A percentile compares a stretch with the other conserved stretches of the same genome.
phyloP scores from a whole-genome alignment of 1,284 basidiomycete species.

The Coniophora puteana region DNA sequence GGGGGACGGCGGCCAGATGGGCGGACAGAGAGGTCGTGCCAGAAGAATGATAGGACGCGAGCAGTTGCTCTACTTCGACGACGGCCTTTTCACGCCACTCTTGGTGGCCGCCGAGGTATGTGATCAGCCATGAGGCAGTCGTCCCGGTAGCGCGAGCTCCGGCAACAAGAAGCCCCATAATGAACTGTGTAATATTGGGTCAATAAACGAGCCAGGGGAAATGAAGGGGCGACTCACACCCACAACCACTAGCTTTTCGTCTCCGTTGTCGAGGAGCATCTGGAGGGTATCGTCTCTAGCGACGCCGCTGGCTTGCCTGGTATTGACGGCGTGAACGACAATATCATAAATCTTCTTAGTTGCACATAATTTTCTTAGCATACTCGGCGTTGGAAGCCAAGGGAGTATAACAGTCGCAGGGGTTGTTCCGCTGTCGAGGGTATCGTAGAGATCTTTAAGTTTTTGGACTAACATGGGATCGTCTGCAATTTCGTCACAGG shows the following conservation, averaged over 20 bases:
- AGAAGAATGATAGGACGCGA: constrained; percentile 41
- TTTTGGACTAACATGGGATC: constrained; percentile 54
- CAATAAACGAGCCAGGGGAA: constrained; percentile 16
- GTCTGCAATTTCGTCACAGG: constrained; percentile 64
- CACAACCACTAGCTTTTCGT: constrained; percentile 62
- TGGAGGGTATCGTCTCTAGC: constrained; percentile 64
- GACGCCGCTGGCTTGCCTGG: constrained; percentile 50
- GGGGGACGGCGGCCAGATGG: constrained; percentile 53
- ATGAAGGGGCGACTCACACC: constrained; percentile 45
- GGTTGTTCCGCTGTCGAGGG: constrained; percentile 62
- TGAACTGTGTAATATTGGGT: constrained; percentile 52
- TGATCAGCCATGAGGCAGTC: constrained; percentile 71
- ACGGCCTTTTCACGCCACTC: constrained; percentile 58
- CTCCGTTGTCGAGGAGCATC: constrained; percentile 62
- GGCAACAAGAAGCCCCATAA: constrained; percentile 73
- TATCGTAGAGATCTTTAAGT: constrained; percentile 60
- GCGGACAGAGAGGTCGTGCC: constrained; percentile 35
- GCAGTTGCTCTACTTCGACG: constrained; percentile 55
- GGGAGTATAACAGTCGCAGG: constrained; percentile 66
- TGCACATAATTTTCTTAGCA: constrained; percentile 62
- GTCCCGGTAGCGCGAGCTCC: constrained; percentile 74
- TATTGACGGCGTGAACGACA: constrained; percentile 49
- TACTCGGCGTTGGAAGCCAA: constrained; percentile 68
- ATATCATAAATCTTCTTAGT: constrained; percentile 74
- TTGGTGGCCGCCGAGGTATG: constrained; percentile 59